Evolutionary conservation across 768 basidiomycete genomes (phyloP), one percentile per base, ranked within the genome.

Genomic region (Rhodotorula kratochvilovae): DNA sequence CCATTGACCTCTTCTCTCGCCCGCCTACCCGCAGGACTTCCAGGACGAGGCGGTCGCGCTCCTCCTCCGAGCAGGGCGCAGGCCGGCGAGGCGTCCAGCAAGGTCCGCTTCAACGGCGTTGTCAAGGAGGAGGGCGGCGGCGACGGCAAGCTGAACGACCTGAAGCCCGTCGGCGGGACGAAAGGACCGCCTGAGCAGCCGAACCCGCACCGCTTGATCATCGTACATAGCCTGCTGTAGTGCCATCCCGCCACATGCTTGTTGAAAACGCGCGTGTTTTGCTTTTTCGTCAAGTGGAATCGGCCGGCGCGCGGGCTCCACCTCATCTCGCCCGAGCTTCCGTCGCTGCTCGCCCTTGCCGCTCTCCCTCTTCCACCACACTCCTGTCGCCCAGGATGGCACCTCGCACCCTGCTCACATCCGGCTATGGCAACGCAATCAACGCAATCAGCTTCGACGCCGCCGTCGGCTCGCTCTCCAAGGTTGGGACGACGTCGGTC

Each of bases 361-460:
- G 19, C 53, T 33, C 62, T n/a, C 13, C 15, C 35, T 51, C 48
- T n/a, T 45, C 48, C 46, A 15, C 51, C n/a, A 6, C 36, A 45
- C 36, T 10, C 33, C 25, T 27, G 23, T 58, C 27, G n/a, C 21
- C 39, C 36, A 27, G 29, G 21, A 69, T 69, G 63, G 11, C n/a
- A n/a, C n/a, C 62, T 3, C 29, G 33, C 36, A 66, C 61, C 0
- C 60, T 75, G 5, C 59, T 66, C 58, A 53, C 67, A 1, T 58
- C 61, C 2, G 70, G 70, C 35, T 71, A 75, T 53, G 69, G 69
- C 63, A 63, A 63, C n/a, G 36, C n/a, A 8, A 59, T 74, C 69
- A 23, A 58, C 35, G 19, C 68, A 2, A 66, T 71, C 31, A 35
- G 56, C 3, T 58, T 71, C 61, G 50, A 66, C n/a, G 53, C 62